Evolutionary conservation across 2,329 filamentous ascomycete species (phyloP), one percentile per base, ranked within the genome.

Genomic region (Ramularia endophylla): DNA sequence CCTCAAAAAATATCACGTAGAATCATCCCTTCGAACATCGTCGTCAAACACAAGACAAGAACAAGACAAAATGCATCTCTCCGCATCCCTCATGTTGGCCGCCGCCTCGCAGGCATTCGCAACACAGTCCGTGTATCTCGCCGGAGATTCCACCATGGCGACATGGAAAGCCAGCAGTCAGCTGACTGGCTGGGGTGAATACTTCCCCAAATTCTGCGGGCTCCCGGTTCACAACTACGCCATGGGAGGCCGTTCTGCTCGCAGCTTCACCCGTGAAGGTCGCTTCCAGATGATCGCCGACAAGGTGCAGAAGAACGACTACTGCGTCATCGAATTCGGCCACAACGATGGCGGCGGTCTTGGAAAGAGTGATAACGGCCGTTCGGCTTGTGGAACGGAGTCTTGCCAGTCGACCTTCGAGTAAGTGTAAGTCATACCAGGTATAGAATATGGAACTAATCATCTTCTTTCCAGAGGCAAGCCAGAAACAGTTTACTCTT

Each of bases 241-340:
- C 22, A 73, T 83, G 13, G 80, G 71, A 7, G 83, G 83, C 15
- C 77, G 81, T 36, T 80, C 75, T 18, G 80, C 81, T 1, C 73
- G 81, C 34, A 83, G 78, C 16, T 86, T 73, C 63, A 81, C 74
- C 1, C 72, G 77, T 35, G 81, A 86, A 63, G 77, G 75, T 7
- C 77, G 77, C 11, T 86, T 85, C 65, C 61, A 70, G 12, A 68
- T 67, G 0, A 73, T 85, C 38, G 71, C 74, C 34, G 62, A 69
- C 22, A 54, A 67, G 2, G 66, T 84, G 17, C 51, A 73, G 55
- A 41, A 67, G 1, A 78, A 77, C 22, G 81, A 85, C 60, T 80
- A 77, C 60, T 80, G 84, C 1, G 68, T 85, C 39, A 83, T 85
- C 39, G 81, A 85, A 53, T 83, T 85, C 53, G 81, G 82, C 0